Conservation (phyloP, 2,329 filamentous ascomycete genomes). For the Scopulariopsis brevicaulis region DNA sequence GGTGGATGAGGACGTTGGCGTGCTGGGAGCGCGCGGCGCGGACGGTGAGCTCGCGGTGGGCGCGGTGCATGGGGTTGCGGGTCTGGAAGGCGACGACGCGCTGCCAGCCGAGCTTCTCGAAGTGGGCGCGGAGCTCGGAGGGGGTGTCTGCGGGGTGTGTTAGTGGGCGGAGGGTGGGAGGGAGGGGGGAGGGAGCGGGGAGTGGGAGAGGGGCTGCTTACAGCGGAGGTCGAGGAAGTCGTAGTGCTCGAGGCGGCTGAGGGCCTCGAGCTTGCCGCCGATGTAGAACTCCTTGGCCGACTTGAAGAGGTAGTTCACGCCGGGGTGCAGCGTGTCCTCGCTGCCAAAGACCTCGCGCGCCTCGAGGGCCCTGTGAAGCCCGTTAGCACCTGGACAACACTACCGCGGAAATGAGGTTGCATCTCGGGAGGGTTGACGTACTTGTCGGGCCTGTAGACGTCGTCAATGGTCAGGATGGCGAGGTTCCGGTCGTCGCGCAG, state of each 20-base stretch:
- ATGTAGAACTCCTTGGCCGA: slow-evolving; percentile 81
- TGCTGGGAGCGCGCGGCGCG: slow-evolving; percentile 91
- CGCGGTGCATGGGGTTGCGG: slow-evolving; percentile 97
- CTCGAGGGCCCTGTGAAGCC: slow-evolving; percentile 57
- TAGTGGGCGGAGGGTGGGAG: background rate
- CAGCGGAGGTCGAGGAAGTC: slow-evolving; percentile 95
- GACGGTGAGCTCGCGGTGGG: slow-evolving; percentile 94
- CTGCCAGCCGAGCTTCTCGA: slow-evolving; percentile 98
- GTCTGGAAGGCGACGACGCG: slow-evolving; percentile 99
- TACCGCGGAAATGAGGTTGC: background rate
- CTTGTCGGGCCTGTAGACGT: slow-evolving; percentile 95
- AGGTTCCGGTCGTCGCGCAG: slow-evolving; percentile 94
- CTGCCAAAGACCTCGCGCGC: slow-evolving; percentile 91
- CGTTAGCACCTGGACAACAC: slow-evolving; percentile 4
- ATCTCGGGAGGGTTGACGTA: slow-evolving; percentile 23
- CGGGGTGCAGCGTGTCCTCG: slow-evolving; percentile 80
- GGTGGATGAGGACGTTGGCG: slow-evolving; percentile 98
- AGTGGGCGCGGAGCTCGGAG: slow-evolving; percentile 87
- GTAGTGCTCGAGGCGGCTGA: slow-evolving; percentile 95
- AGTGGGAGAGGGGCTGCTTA: slow-evolving; percentile 32
- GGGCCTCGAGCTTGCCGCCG: slow-evolving; percentile 89
- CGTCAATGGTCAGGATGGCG: slow-evolving; percentile 89
- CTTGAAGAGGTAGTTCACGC: slow-evolving; percentile 78
- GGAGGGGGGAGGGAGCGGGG: background rate
- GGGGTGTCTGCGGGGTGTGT: slow-evolving; percentile 56